Base-by-base conservation (phyloP, 768 basidiomycete genomes). In the Boletus rufocinnamomeus region DNA sequence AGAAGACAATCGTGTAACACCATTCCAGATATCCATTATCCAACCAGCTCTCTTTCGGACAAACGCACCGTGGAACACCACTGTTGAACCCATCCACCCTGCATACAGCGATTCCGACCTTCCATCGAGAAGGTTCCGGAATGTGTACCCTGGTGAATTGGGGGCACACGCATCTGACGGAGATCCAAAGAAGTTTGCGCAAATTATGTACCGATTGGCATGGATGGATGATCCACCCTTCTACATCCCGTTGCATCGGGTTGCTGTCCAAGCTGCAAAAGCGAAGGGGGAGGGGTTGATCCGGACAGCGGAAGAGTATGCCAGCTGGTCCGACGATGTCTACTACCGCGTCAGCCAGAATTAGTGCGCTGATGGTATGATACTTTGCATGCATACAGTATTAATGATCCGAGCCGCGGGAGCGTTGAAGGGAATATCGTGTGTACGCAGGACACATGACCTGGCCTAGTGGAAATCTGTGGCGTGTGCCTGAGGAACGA, bases 261-360 rank as follows among this genome's bases (percentile, higher is more conserved):
- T 58, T 21, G 59, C 67, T 4, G 38, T 69, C 34, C 57, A 55
- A 37, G 67, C 68, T 6, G 67, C 62, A 45, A 69, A 56, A 43
- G 44, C 28, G 35, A 71, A 30, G 40, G 69, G 21, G 54, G 28
- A 71, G n/a, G 54, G 25, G 30, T 58, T 69, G 11, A 64, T 69
- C 21, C 57, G 44, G 32, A 37, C 69, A 9, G 68, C 59, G 23
- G 59, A 69, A 52, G 52, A 71, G 50, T 71, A 71, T n/a, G 69
- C 64, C 32, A 58, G 55, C 52, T 69, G 69, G 69, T 69, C 69
- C 7, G 65, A 69, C 30, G 59, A 69, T 46, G 52, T 71, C 54
- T 71, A 71, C 47, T 61, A 59, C 37, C 44, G 16, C 37, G 45
- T 38, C 34, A 8, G 17, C 46, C 49, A 46, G 19, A 47, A 59